Evolutionary conservation across 805 yeast genomes (phyloP), one percentile per base, ranked within the genome.

Genomic region (Candida stauntonica): DNA sequence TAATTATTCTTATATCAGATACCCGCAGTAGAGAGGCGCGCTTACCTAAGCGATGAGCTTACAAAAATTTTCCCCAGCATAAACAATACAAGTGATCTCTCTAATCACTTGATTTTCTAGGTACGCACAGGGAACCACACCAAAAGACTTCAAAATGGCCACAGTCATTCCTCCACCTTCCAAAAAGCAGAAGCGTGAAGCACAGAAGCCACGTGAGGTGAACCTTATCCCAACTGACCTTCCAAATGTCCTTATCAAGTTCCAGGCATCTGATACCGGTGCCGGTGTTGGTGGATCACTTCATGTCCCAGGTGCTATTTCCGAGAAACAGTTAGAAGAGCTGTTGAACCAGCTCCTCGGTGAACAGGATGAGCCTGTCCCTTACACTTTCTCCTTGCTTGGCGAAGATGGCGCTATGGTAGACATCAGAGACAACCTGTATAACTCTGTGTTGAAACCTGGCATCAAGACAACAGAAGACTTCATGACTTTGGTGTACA

Each of bases 181-280:
- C 1, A 91, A 93, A 61, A 86, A 79, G 57, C 95, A 86, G 58
- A 85, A 74, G 61, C 77, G 79, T 57, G 85, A 73, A 46, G 95
- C 94, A 5, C 97, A 88, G 58, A 70, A 76, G 58, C 85, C 86
- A 7, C 77, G 81, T 39, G 91, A 84, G 36, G 81, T 84, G 19
- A 81, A 77, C 36, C 60, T 84, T 9, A 65, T 83, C 14, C 96
- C 97, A 2, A 67, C 59, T 1, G 91, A 86, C 54, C 63, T 89
- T 17, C 96, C 97, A 17, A 79, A 87, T 66, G 96, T 91, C 18
- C 72, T 88, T 37, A 78, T 91, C 41, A 83, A 80, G 58, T 88
- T 91, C 61, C 91, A 87, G 60, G 96, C 98, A 2, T 78, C 95
- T 9, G 98, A 89, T 54, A 79, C 96, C 7, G 97, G 96, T 35